These are phyloP conservation scores for Nepenthes gracilis DNA, from an alignment of 148 eudicot genomes.

Conservation along the genomic window DNA sequence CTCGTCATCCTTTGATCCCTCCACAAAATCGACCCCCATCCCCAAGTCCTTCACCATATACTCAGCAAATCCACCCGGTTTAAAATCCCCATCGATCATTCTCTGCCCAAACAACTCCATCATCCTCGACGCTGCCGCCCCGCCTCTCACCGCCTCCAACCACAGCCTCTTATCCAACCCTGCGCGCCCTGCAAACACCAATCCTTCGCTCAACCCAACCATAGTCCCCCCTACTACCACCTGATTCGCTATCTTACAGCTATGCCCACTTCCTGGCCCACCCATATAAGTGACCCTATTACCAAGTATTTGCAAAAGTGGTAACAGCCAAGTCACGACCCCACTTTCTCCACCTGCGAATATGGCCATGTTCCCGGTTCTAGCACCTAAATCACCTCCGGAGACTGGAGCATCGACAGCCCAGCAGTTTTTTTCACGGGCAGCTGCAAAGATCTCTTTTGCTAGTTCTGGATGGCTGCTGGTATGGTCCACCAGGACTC, in stretches of 20 bases:
- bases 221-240: constrained; percentile 65
- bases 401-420: constrained; percentile 84
- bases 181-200: constrained; percentile 60
- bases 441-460: constrained; percentile 19
- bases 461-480: constrained; percentile 52
- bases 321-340: constrained; percentile 49
- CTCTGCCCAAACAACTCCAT: constrained; percentile 82
- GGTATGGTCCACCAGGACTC: constrained; percentile 65
- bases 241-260: constrained; percentile 84
- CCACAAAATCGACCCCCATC: constrained; percentile 66
- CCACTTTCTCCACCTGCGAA: constrained; percentile 55
- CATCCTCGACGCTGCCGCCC: constrained; percentile 66
- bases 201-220: constrained; percentile 77
- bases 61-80: constrained; percentile 79
- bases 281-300: constrained; percentile 53
- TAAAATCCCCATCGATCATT: constrained; percentile 65
- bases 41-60: constrained; percentile 96
- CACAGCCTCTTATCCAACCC: constrained; percentile 49
- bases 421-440: constrained; percentile 28
- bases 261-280: constrained; percentile 52
- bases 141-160: constrained; percentile 61
- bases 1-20: constrained; percentile 17
- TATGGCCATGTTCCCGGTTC: constrained; percentile 54
- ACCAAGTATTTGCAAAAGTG: constrained; percentile 55
- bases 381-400: constrained; percentile 81